Base-by-base conservation (phyloP, 2,329 filamentous ascomycete genomes). In the Penicillium sp. region DNA sequence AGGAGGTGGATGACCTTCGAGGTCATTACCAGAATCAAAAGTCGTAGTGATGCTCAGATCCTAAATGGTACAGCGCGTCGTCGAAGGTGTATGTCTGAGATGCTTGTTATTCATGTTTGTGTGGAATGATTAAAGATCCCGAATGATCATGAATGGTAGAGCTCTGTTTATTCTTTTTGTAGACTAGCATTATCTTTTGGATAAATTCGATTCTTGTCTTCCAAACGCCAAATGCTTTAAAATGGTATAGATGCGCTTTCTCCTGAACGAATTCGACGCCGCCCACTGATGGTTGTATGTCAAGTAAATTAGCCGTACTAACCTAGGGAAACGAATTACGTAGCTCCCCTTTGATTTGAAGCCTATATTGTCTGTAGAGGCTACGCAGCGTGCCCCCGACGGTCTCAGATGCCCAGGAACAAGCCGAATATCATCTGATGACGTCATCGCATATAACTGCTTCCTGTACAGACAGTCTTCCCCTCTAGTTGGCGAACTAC, bases 1-100 rank as follows among this genome's bases (percentile, higher is more conserved):
- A 85, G 71, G 91, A 94, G 71, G 90, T 94, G 45, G 90, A 94
- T 76, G 90, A 78, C 62, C 71, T 79, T 46, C 73, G 78, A 19
- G 77, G 75, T 2, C 76, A 75, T 45, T 79, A 78, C 62, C 74
- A 78, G 59, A 73, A 62, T 56, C 72, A 73, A 30, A 72, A 71
- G 58, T 64, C 67, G 48, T 73, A 70, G 58, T 67, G 73, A 35
- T 73, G 35, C 29, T 19, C 38, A 51, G 47, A 19, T 19, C 7
- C 17, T 30, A 26, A 29, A 5, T 52, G 38, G 17, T 41, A 46
- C 46, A 30, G n/a, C 35, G 13, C 38, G 6, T 13, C 17, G 26
- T 44, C 13, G 19, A 17, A 17, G 17, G 7, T 48, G 26, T 46
- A 48, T 7, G 17, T 21, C 47, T 48, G 41, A 31, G 13, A 46